A percentile compares a stretch with the other conserved stretches of the same genome.
These are phyloP conservation scores for Curvularia sp. DNA, from an alignment of 2,329 filamentous ascomycete genomes.

Conservation along the genomic window DNA sequence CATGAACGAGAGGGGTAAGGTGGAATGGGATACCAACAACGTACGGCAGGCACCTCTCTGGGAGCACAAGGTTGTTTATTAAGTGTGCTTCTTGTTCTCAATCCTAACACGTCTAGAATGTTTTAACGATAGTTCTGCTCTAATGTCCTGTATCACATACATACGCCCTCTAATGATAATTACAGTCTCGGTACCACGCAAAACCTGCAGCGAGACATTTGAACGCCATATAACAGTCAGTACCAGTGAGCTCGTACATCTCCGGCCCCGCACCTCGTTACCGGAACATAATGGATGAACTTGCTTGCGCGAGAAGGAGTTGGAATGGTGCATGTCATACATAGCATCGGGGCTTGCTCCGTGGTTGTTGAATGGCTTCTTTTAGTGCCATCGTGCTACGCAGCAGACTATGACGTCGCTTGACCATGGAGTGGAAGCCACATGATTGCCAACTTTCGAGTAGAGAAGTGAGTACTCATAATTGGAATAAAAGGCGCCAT, in stretches of 20 bases:
- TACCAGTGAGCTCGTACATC: neutral
- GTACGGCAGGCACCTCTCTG: slow-evolving; percentile 15
- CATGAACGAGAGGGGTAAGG: slow-evolving; percentile 55
- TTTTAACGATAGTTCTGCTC: neutral
- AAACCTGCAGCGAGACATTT: neutral
- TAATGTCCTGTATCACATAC: neutral
- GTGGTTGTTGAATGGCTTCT: slow-evolving; percentile 5
- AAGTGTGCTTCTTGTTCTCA: neutral
- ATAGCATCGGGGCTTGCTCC: slow-evolving; percentile 4
- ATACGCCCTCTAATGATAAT: neutral
- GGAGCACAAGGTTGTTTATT: slow-evolving; percentile 11
- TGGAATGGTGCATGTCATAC: neutral
- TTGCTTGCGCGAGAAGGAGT: neutral
- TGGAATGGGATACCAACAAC: slow-evolving; percentile 47
- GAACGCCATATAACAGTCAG: neutral
- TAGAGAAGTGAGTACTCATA: neutral
- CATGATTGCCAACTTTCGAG: slow-evolving; percentile 15
- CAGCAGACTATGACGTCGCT: slow-evolving; percentile 14
- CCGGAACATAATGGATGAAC: neutral
- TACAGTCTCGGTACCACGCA: neutral
- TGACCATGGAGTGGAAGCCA: slow-evolving; percentile 3
- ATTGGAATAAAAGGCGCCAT: slow-evolving; percentile 3
- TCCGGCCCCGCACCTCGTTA: neutral
- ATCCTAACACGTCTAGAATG: neutral
- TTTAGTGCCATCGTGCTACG: slow-evolving; percentile 4